Evolutionary conservation across 495 filamentous ascomycete genomes (phyloP).

Genomic region (Staphylotrichum tortipilum): DNA sequence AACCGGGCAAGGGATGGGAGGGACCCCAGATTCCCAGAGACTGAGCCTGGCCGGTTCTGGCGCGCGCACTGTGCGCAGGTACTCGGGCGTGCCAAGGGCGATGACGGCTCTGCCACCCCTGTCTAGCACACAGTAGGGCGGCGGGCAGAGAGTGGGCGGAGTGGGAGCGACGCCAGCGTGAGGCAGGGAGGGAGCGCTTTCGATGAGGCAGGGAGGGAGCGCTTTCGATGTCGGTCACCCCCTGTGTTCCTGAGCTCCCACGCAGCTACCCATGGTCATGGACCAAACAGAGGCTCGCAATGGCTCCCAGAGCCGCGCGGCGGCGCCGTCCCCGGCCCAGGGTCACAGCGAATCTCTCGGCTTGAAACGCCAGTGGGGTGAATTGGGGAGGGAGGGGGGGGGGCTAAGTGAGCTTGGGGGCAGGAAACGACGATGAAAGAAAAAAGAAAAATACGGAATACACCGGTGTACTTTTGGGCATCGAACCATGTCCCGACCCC

Average conservation of each 20-base stretch:
- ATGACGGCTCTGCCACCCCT: conserved; percentile 10
- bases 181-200: too few relatives aligned
- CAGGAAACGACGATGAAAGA: background rate
- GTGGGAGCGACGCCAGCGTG: too few relatives aligned
- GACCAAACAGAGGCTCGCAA: conserved; percentile 1
- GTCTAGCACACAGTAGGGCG: too few relatives aligned
- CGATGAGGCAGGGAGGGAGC: too few relatives aligned
- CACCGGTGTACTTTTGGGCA: conserved; percentile 1
- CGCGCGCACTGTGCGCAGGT: conserved; percentile 26
- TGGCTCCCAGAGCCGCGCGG: background rate
- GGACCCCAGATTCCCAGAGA: conserved; percentile 12
- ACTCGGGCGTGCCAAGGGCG: conserved; percentile 12
- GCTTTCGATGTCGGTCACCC: too few relatives aligned
- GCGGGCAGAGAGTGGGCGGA: conserved; percentile 7
- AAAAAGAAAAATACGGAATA: background rate
- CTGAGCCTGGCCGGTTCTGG: conserved; percentile 5
- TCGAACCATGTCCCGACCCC: background rate
- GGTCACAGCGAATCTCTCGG: background rate
- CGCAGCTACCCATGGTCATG: too few relatives aligned
- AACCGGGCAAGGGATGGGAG: conserved; percentile 16
- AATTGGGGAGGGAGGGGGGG: too few relatives aligned
- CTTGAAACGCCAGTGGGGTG: background rate
- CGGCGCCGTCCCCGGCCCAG: background rate
- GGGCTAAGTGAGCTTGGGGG: too few relatives aligned
- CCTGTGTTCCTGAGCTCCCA: conserved; percentile 5